Evolutionary conservation across 805 yeast genomes (phyloP), one percentile per base, ranked within the genome.

Genomic region (Metschnikowia reukaufii): DNA sequence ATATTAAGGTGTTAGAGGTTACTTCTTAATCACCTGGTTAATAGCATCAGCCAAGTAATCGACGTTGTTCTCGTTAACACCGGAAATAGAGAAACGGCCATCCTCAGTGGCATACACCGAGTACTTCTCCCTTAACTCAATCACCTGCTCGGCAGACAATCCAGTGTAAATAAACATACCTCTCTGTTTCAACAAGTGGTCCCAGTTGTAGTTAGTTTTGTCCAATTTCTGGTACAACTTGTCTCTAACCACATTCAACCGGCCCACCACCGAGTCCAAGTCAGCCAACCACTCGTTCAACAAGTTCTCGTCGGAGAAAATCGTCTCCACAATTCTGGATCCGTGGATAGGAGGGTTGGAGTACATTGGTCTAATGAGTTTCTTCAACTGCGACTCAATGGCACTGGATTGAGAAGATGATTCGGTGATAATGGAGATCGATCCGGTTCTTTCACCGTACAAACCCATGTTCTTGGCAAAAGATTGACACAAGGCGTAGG

Each of bases 131-230:
- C 86, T 84, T 60, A 92, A 76, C 52, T 74, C 69, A 48, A 80
- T 74, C 40, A 88, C 92, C 70, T 90, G 96, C 41, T 78, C 81
- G 37, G 80, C 73, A 27, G 68, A 64, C 52, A 92, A 77, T 6
- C 97, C 96, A 30, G 97, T 91, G 74, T 79, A 92, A 60, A 92
- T 88, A 71, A 92, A 92, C 98, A 92, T 92, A 59, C 99, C 99
- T 65, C 92, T 86, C 69, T 92, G 98, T 62, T 83, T 78, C 47
- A 86, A 73, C 59, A 92, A 77, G 63, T 88, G 96, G 45, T 84
- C 85, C 98, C 98, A 92, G 65, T 81, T 75, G 57, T 84, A 77
- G 62, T 70, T 75, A 63, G 82, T 72, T 62, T 74, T 81, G 72
- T 74, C 82, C 59, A 89, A 77, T 51, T 79, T 74, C 45, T 79